Conservation (phyloP, 78 protist genomes). For the Speleostelium caveatum region DNA sequence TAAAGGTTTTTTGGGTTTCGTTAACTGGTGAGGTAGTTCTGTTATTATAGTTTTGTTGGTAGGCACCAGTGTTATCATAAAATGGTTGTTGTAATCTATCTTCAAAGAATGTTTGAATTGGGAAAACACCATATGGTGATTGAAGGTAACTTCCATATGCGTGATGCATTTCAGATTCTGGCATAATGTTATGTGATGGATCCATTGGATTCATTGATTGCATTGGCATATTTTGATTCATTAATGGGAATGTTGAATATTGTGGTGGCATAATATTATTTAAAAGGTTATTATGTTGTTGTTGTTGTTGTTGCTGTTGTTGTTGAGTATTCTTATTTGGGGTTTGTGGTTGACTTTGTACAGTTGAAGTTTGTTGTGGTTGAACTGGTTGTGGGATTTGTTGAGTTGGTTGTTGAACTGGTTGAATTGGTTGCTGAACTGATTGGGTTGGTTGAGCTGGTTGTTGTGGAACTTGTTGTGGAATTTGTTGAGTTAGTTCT, state of each 20-base stretch:
- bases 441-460: conserved; percentile 17
- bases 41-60: conserved; percentile 26
- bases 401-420: conserved; percentile 13
- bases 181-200: conserved; percentile 29
- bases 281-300: too few relatives aligned
- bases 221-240: conserved; percentile 29
- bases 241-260: conserved; percentile 50
- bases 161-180: conserved; percentile 59
- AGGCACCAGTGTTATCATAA: neutral
- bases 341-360: neutral
- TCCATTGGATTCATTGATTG: conserved; percentile 50
- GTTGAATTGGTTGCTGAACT: neutral
- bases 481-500: conserved; percentile 12
- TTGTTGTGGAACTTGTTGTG: conserved; percentile 13
- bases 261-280: too few relatives aligned
- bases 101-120: conserved; percentile 16
- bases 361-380: too few relatives aligned
- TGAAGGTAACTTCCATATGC: conserved; percentile 10
- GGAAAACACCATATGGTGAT: conserved; percentile 49
- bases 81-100: conserved; percentile 24
- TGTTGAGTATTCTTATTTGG: too few relatives aligned
- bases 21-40: conserved; percentile 66
- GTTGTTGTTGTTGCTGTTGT: conserved; percentile 22
- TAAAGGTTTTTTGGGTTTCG: conserved; percentile 27
- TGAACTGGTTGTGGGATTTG: neutral